Evolutionary conservation across 139 green algal species (phyloP), one percentile per base, ranked within the genome.

Genomic region (Diplosphaera chodatii): DNA sequence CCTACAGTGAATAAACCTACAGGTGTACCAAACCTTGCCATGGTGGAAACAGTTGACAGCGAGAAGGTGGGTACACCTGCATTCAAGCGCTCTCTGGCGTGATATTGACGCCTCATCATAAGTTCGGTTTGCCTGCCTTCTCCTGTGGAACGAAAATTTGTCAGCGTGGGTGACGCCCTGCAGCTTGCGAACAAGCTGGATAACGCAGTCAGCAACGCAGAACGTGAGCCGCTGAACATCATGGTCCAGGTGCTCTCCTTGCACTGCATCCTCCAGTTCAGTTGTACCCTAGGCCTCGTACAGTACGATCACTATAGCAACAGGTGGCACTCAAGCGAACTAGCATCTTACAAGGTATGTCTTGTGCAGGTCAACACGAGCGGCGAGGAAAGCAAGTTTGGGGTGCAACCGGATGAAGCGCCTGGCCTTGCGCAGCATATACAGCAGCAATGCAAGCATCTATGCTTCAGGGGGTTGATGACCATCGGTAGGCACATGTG

Each of bases 311-410:
- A n/a, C n/a, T n/a, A n/a, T n/a, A n/a, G n/a, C n/a, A n/a, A n/a
- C n/a, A n/a, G n/a, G n/a, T n/a, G n/a, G n/a, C n/a, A n/a, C n/a
- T n/a, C n/a, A n/a, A n/a, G n/a, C n/a, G n/a, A n/a, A n/a, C n/a
- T n/a, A n/a, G n/a, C n/a, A n/a, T n/a, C n/a, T n/a, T n/a, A n/a
- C n/a, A n/a, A n/a, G n/a, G n/a, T n/a, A n/a, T n/a, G n/a, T n/a
- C n/a, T n/a, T n/a, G n/a, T n/a, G n/a, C 85, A 93, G 75, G 89
- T 99, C 32, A 99, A 99, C 87, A 99, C 95, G 16, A 94, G 84
- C 40, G 95, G 95, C 0, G 95, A 99, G 75, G 93, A 97, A 72
- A 88, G 75, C 68, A 99, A 99, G 86, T 91, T 90, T 73, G 95
- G 95, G 0, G 87, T 98, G 34, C 87, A 94, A 32, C 95, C 95